Percentiles rank a stretch among this genome's conserved stretches.
Evolutionary conservation across 78 protist species (phyloP).

Genomic region (Goniomonas avonlea): DNA sequence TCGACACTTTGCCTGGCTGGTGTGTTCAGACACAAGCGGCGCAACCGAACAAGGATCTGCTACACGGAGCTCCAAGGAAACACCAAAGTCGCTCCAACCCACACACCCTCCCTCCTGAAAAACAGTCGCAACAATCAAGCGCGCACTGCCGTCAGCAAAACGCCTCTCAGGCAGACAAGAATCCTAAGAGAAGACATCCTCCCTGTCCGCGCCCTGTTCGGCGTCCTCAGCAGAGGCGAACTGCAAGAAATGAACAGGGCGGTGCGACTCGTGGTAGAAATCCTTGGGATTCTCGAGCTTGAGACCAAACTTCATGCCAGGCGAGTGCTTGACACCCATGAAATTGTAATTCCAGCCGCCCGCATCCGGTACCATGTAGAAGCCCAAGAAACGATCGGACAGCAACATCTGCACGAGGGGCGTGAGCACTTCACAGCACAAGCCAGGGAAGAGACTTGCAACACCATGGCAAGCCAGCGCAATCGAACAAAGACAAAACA

Average conservation of each 20-base stretch:
- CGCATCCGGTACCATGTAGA: conserved; percentile 91
- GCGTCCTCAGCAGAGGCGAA: conserved; percentile 46
- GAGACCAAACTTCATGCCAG: conserved; percentile 82
- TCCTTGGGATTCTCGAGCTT: conserved; percentile 83
- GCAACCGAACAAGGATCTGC: too few species aligned
- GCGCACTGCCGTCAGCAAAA: too few species aligned
- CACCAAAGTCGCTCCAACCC: too few species aligned
- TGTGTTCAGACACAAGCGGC: too few species aligned
- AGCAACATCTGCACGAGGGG: conserved; percentile 92
- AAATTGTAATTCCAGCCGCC: conserved; percentile 96
- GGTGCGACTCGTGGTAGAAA: conserved; percentile 93
- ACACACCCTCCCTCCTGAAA: too few species aligned
- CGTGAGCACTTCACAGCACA: neutral
- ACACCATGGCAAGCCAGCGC: neutral
- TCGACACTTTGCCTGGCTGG: too few species aligned
- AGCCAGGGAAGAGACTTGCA: neutral
- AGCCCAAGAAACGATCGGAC: conserved; percentile 84
- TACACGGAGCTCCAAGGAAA: too few species aligned
- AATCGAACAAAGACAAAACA: neutral
- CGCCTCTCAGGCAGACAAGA: neutral
- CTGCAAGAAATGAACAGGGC: conserved; percentile 88
- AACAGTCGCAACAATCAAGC: too few species aligned
- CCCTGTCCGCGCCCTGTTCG: conserved; percentile 33
- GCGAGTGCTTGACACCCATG: conserved; percentile 80
- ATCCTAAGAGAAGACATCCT: conserved; percentile 14